Conservation (phyloP, 148 eudicot genomes). For the Rhododendron kiyosumense region DNA sequence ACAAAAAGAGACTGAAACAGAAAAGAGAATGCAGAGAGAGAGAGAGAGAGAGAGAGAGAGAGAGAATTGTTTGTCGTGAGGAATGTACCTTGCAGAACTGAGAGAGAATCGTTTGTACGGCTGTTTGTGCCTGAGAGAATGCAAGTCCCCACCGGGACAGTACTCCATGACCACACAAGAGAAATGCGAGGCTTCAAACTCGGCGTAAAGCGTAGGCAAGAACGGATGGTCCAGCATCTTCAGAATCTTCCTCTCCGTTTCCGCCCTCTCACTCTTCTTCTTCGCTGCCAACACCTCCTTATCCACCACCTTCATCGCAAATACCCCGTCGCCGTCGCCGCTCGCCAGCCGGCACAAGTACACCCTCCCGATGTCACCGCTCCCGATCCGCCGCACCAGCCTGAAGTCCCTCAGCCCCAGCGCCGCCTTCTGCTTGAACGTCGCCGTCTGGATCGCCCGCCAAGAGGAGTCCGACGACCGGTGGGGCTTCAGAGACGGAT, state of each 20-base stretch:
- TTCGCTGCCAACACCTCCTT: conserved; percentile 39
- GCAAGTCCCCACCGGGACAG: conserved; percentile 81
- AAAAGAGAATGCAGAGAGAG: neutral
- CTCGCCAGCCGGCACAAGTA: conserved; percentile 51
- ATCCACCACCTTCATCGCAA: conserved; percentile 90
- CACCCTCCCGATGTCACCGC: conserved; percentile 88
- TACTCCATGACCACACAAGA: conserved; percentile 89
- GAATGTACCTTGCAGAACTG: conserved; percentile 56
- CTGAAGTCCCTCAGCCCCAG: conserved; percentile 50
- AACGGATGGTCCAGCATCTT: conserved; percentile 74
- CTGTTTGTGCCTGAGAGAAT: conserved; percentile 56
- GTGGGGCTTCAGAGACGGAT: conserved; percentile 52
- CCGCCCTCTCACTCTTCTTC: conserved; percentile 63
- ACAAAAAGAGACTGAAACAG: no score
- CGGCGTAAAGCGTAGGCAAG: conserved; percentile 67
- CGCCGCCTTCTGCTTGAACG: conserved; percentile 15
- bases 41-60: neutral
- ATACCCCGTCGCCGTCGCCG: conserved; percentile 23
- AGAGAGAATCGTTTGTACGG: conserved; percentile 61
- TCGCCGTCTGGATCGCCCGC: conserved; percentile 45
- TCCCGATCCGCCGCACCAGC: conserved; percentile 57
- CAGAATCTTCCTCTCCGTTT: conserved; percentile 63
- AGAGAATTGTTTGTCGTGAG: neutral
- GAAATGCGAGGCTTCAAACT: conserved; percentile 65
- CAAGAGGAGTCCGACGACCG: conserved; percentile 79